phyloP scores from a whole-genome alignment of 148 eudicot genomes.

The Chenopodium album region DNA sequence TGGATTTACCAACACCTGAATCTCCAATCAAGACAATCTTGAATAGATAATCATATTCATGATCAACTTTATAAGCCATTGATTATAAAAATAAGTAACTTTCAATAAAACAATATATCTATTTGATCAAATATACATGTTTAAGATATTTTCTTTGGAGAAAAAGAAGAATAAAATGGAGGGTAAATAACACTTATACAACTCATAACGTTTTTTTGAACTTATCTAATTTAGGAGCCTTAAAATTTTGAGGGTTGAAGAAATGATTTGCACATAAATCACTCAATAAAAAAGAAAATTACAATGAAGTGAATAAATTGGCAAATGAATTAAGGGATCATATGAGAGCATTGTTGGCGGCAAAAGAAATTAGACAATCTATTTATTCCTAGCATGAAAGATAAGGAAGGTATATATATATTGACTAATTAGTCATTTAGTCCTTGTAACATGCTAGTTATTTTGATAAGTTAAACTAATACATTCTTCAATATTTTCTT shows the following conservation, averaged over 20 bases:
- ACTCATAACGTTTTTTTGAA: slow-evolving; percentile 16
- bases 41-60: slow-evolving; percentile 75
- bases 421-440: neutral
- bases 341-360: neutral
- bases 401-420: too few species aligned
- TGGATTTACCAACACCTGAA: slow-evolving; percentile 80
- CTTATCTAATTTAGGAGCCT: slow-evolving; percentile 17
- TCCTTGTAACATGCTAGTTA: neutral
- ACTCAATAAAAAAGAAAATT: neutral
- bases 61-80: slow-evolving; percentile 73
- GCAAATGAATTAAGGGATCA: neutral
- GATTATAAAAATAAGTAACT: neutral
- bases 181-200: slow-evolving; percentile 13
- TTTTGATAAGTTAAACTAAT: too few species aligned
- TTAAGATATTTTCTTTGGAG: slow-evolving; percentile 9
- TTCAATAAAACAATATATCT: neutral
- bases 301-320: neutral
- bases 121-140: slow-evolving; percentile 11
- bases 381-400: neutral
- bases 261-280: neutral
- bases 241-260: slow-evolving; percentile 9
- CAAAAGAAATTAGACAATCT: neutral
- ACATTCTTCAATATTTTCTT: too few species aligned
- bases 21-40: slow-evolving; percentile 78
- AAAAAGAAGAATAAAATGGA: slow-evolving; percentile 7